phyloP scores from a whole-genome alignment of 768 basidiomycete species.

The Phanerochaete carnosa region DNA sequence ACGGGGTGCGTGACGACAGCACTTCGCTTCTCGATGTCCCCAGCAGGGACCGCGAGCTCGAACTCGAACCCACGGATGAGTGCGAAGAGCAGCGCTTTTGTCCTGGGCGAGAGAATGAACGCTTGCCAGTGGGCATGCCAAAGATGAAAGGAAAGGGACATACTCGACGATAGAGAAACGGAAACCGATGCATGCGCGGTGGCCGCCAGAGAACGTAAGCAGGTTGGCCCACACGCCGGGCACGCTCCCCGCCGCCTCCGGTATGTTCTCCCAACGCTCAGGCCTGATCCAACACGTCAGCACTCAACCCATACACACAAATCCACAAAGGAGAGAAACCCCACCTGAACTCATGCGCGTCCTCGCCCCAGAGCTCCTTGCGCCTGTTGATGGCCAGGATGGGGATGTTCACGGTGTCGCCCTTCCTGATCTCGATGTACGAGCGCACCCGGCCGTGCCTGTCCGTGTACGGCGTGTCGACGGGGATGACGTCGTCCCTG shows the following conservation, averaged over 20 bases:
- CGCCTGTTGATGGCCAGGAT: constrained; percentile 51
- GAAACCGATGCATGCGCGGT: constrained; percentile 64
- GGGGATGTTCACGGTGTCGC: constrained; percentile 40
- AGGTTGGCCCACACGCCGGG: too few species aligned
- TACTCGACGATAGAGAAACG: constrained; percentile 61
- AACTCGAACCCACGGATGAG: constrained; percentile 25
- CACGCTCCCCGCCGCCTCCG: constrained; percentile 39
- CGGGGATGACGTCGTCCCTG: constrained; percentile 15
- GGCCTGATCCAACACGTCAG: constrained; percentile 41
- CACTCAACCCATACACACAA: background rate
- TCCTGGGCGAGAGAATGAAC: background rate
- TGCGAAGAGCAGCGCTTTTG: constrained; percentile 23
- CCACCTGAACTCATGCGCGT: constrained; percentile 60
- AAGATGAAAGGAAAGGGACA: constrained; percentile 24
- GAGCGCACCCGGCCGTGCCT: constrained; percentile 11
- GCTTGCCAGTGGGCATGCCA: too few species aligned
- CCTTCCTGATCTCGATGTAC: too few species aligned
- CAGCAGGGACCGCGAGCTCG: constrained; percentile 22
- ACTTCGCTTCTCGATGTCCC: constrained; percentile 16
- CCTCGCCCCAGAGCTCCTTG: constrained; percentile 57
- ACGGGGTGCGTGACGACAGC: constrained; percentile 19
- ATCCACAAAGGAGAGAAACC: constrained; percentile 6
- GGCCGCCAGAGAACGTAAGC: constrained; percentile 70
- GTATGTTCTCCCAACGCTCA: constrained; percentile 54
- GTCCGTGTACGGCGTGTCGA: constrained; percentile 15